Percentiles rank a stretch among this genome's conserved stretches.
Evolutionary conservation across 108 stramenopile species (phyloP).

Genomic region (Cyclotella sp.): DNA sequence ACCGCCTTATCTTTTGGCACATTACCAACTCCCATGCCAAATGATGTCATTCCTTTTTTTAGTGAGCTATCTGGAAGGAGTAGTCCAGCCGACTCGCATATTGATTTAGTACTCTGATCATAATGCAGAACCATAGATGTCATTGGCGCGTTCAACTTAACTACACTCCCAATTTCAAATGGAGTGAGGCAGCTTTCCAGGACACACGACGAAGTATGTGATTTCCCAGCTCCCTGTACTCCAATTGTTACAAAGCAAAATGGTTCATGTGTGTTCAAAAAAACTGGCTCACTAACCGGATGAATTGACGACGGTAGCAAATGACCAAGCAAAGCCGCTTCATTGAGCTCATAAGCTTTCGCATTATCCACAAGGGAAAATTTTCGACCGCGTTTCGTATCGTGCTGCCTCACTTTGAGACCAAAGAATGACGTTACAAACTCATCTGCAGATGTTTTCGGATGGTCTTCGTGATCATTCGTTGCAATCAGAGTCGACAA

Average conservation of each 20-base stretch:
- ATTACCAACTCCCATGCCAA: not conserved
- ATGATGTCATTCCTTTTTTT: not conserved
- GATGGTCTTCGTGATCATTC: not conserved
- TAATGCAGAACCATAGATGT: conserved; percentile 39
- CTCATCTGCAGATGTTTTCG: not conserved
- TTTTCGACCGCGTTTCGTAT: not conserved
- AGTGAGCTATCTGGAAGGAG: conserved; percentile 13
- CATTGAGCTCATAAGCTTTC: not conserved
- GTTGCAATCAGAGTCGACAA: not conserved
- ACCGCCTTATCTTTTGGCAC: conserved; percentile 30
- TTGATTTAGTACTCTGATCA: conserved; percentile 36
- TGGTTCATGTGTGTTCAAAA: conserved; percentile 34
- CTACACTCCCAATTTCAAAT: conserved; percentile 27
- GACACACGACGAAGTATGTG: conserved; percentile 25
- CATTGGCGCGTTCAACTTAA: conserved; percentile 32
- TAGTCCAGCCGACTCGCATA: conserved; percentile 41
- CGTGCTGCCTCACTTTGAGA: not conserved
- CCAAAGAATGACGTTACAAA: conserved; percentile 1
- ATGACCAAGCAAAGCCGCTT: not conserved
- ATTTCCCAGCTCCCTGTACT: conserved; percentile 37
- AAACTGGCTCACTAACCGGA: conserved; percentile 17
- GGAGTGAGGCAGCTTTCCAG: conserved; percentile 37
- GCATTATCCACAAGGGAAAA: not conserved
- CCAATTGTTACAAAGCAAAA: conserved; percentile 43
- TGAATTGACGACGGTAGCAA: not conserved